phyloP scores from a whole-genome alignment of 257 asterid species.

The Fraxinus americana region DNA sequence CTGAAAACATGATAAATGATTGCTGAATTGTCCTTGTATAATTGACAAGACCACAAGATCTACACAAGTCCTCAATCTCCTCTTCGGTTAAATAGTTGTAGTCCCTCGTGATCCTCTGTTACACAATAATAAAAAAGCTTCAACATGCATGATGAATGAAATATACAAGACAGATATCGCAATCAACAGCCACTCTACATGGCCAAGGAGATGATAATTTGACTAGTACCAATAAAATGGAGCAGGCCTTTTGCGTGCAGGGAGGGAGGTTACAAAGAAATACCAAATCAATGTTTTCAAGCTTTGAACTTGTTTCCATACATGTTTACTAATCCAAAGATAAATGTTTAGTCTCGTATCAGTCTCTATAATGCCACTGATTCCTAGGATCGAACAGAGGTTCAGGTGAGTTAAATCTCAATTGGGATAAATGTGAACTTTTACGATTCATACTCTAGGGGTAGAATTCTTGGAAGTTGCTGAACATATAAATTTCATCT shows the following conservation, averaged over 20 bases:
- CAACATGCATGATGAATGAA: not conserved
- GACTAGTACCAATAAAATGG: not conserved
- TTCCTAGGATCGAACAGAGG: not conserved
- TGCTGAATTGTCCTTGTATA: constrained; percentile 63
- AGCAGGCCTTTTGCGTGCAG: not conserved
- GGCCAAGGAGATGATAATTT: not conserved
- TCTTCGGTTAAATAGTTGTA: constrained; percentile 66
- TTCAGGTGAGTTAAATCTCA: not conserved
- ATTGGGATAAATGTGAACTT: not conserved
- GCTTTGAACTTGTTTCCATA: not conserved
- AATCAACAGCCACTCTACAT: not conserved
- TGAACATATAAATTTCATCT: not conserved
- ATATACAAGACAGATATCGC: not conserved
- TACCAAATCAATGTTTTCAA: not conserved
- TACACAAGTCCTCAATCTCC: constrained; percentile 84
- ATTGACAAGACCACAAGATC: constrained; percentile 76
- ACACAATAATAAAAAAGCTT: constrained; percentile 17
- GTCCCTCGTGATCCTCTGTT: constrained; percentile 44
- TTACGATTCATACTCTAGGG: not conserved
- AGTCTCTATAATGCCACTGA: not conserved
- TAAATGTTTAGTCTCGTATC: not conserved
- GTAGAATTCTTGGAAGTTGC: not conserved
- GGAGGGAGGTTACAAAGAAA: too few relatives aligned
- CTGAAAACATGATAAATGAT: constrained; percentile 85
- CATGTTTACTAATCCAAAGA: not conserved